Evolutionary conservation across 352 stramenopile species (phyloP).

Genomic region (Phytophthora kernoviae): DNA sequence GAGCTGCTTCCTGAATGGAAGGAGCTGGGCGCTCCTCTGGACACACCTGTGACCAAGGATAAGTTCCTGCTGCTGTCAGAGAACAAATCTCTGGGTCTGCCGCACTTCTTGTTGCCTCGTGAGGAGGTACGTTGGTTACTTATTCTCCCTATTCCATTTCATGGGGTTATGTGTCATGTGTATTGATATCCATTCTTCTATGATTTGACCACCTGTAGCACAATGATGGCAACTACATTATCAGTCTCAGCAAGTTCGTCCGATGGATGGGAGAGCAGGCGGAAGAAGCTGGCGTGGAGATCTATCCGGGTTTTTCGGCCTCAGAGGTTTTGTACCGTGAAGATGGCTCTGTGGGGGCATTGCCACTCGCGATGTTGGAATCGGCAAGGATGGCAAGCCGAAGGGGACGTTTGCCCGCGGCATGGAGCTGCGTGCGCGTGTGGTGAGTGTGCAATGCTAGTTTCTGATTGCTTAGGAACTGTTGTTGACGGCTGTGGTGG

Average conservation of each 20-base stretch:
- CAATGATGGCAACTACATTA: constrained; percentile 99
- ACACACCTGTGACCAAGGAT: constrained; percentile 95
- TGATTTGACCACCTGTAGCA: constrained; percentile 66
- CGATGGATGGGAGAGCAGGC: constrained; percentile 96
- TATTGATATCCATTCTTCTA: constrained; percentile 9
- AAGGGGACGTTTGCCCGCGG: constrained; percentile 98
- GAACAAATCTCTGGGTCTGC: constrained; percentile 84
- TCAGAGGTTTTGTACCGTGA: constrained; percentile 91
- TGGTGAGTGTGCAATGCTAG: constrained; percentile 38
- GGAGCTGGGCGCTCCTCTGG: constrained; percentile 85
- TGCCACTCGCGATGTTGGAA: constrained; percentile 98
- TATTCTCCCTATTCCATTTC: constrained; percentile 4
- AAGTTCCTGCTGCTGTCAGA: constrained; percentile 94
- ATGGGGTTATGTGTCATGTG: background rate
- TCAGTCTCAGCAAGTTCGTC: constrained; percentile 96
- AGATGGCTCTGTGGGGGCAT: constrained; percentile 92
- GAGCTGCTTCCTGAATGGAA: constrained; percentile 97
- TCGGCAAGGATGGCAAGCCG: constrained; percentile 95
- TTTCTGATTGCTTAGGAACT: background rate
- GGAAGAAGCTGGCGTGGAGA: constrained; percentile 98
- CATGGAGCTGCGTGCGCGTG: constrained; percentile 95
- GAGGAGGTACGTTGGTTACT: constrained; percentile 73
- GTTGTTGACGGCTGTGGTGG: constrained; percentile 11
- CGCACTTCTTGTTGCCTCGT: constrained; percentile 92
- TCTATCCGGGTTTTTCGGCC: constrained; percentile 98